Percentiles rank a stretch among this genome's conserved stretches.
phyloP scores from a whole-genome alignment of 768 basidiomycete species.

The Serendipita indica region DNA sequence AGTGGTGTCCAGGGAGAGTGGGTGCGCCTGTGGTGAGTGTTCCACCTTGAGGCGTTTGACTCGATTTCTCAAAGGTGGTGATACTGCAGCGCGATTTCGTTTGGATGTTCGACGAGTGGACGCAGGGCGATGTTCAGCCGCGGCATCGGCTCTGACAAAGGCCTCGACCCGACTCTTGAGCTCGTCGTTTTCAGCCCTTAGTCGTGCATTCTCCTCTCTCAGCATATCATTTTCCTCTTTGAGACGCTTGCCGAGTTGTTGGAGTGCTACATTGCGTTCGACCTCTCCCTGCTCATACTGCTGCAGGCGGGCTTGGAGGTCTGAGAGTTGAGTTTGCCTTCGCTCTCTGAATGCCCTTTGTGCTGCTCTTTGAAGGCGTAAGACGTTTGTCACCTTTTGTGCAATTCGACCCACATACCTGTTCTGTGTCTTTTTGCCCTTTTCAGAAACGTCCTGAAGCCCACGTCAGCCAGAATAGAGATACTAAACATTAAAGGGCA shows the following conservation, averaged over 20 bases:
- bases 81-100: constrained; percentile 27
- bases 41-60: constrained; percentile 12
- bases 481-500: constrained; percentile 21
- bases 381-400: constrained; percentile 10
- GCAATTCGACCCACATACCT: constrained; percentile 36
- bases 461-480: background rate
- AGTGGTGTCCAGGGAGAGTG: constrained; percentile 19
- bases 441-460: constrained; percentile 17
- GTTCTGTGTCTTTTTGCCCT: constrained; percentile 63
- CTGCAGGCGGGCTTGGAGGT: constrained; percentile 72
- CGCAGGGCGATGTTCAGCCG: background rate
- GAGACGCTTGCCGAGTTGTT: constrained; percentile 64
- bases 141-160: background rate
- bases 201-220: constrained; percentile 45
- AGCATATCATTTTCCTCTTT: constrained; percentile 78
- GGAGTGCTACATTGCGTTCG: constrained; percentile 71
- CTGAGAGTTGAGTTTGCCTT: constrained; percentile 76
- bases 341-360: constrained; percentile 84
- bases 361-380: constrained; percentile 43
- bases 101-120: background rate
- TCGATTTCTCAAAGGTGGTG: constrained; percentile 14
- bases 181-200: constrained; percentile 29
- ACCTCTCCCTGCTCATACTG: constrained; percentile 85
- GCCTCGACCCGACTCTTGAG: constrained; percentile 9
- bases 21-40: background rate